Evolutionary conservation across 305 asterid species (phyloP).

Genomic region (Withania somnifera): DNA sequence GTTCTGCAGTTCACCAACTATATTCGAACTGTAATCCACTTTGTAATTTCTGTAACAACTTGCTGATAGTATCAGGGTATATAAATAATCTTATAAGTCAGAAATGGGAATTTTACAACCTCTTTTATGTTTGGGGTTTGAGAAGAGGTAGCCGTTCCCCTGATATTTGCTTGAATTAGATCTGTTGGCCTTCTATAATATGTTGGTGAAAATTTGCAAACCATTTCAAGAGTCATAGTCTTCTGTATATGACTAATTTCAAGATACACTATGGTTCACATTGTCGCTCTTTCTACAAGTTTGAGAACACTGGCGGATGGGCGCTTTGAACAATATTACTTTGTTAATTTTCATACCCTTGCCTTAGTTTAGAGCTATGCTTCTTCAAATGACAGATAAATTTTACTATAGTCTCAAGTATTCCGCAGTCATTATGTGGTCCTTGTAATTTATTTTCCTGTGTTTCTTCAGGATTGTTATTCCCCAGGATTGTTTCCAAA

Average conservation of each 20-base stretch:
- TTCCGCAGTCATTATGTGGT: not conserved
- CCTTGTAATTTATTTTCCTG: slow-evolving; percentile 7
- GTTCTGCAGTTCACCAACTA: not conserved
- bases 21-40: not conserved
- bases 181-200: not conserved
- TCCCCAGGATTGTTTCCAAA: slow-evolving; percentile 36
- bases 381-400: not conserved
- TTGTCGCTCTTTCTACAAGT: not conserved
- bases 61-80: not conserved
- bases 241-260: not conserved
- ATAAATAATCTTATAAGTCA: not conserved
- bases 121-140: not conserved
- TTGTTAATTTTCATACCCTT: not conserved
- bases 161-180: not conserved
- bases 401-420: not conserved
- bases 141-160: not conserved
- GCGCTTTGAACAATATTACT: not conserved
- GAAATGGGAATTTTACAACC: not conserved
- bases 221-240: not conserved
- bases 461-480: slow-evolving; percentile 41
- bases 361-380: not conserved
- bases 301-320: not conserved
- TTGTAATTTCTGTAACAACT: not conserved
- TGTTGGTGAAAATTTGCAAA: not conserved
- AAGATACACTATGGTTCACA: not conserved